Conservation (phyloP, 2,329 filamentous ascomycete species). For the Claviceps cyperi region DNA sequence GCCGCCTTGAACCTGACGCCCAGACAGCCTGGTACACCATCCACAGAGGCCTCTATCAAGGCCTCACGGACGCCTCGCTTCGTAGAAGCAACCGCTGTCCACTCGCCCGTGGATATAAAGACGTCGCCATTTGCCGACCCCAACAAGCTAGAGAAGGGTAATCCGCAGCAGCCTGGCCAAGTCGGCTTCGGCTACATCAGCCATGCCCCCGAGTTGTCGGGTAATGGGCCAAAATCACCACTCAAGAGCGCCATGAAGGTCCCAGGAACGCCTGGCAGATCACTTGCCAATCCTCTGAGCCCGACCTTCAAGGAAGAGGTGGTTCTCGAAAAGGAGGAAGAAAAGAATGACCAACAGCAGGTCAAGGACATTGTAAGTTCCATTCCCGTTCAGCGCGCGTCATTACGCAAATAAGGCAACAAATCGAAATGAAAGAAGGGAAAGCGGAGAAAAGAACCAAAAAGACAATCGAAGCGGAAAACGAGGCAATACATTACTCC, state of each 20-base stretch:
- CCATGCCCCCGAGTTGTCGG: constrained; percentile 39
- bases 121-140: constrained; percentile 45
- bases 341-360: constrained; percentile 71
- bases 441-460: not conserved
- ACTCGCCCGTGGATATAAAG: constrained; percentile 55
- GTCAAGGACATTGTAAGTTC: constrained; percentile 68
- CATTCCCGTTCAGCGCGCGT: not conserved
- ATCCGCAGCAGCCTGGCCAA: constrained; percentile 59
- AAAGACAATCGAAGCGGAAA: not conserved
- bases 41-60: constrained; percentile 44
- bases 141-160: constrained; percentile 37
- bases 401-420: not conserved
- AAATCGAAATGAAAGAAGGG: not conserved
- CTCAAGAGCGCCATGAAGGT: constrained; percentile 84
- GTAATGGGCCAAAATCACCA: constrained; percentile 57
- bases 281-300: constrained; percentile 64
- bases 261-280: constrained; percentile 65
- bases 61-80: constrained; percentile 63
- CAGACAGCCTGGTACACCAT: constrained; percentile 34
- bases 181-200: constrained; percentile 87
- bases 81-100: constrained; percentile 63
- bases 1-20: constrained; percentile 39
- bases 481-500: not conserved
- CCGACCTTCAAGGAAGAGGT: constrained; percentile 87
- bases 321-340: constrained; percentile 71